Base-by-base conservation (phyloP, 139 green algal genomes). In the Mychonastes homosphaera region DNA sequence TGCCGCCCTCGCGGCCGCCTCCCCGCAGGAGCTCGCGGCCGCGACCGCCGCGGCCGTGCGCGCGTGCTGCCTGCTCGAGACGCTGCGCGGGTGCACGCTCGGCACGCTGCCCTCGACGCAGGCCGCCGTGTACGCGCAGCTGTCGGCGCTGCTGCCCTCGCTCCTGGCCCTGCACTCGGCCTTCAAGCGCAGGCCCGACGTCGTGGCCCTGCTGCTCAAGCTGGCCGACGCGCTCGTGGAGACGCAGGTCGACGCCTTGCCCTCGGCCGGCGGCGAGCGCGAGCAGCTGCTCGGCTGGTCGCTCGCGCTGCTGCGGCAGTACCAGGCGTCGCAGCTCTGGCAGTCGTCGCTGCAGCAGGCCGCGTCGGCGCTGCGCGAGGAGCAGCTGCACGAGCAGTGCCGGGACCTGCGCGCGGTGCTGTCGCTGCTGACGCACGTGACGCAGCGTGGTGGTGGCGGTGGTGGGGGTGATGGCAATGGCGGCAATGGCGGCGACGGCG, bases 371-470 rank as follows among this genome's bases (percentile, higher is more conserved):
- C 62, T 78, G 24, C 43, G 53, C 6, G 65, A 65, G 1, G 69
- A 74, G 7, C 57, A 46, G 4, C 35, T 72, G 34, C 28, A 51
- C 21, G 81, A 88, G 53, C 63, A 64, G 27, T 84, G 76, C 49
- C 73, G 73, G 6, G 83, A 92, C 52, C 56, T 95, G 29, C 48
- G 75, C 0, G 85, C 88, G 8, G 72, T 96, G 35, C 73, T 96
- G 21, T 64, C 70, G 64, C 75, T 96, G 52, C 72, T 96, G 18
- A 83, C 71, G 36, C 71, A 87, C 54, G 58, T 94, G 23, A 91
- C 69, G 0, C 71, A 87, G 39, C 70, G 71, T 0, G 80, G 83
- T 33, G 45, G 45, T 8, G 15, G 21, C 45, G 6, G 19, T 21
- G 45, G 21, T 21, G 47, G 53, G 34, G 18, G 19, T n/a, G n/a